Base-by-base conservation (phyloP, 1,284 basidiomycete species). In the Cryptococcus wingfieldii region DNA sequence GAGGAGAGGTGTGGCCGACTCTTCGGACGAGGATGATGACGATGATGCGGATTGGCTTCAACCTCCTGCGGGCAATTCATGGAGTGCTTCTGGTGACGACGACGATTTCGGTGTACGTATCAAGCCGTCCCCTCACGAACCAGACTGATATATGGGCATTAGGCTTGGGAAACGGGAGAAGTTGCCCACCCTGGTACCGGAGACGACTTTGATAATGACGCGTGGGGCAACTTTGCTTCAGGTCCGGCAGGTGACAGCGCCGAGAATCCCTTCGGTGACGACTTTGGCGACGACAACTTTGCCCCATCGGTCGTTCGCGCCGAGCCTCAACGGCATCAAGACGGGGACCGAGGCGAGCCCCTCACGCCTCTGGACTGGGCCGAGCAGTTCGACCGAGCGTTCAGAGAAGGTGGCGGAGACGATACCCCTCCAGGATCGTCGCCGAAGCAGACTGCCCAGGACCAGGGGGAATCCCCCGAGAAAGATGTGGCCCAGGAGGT, bases 281-380 rank as follows among this genome's bases (percentile, higher is more conserved):
- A 75, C 1, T 77, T 77, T 53, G 72, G 49, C 14, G 71, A 73
- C 56, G 70, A 72, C 54, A 66, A 67, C 12, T 72, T 71, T 51
- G 61, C 52, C 4, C 55, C 51, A 12, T 60, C 58, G 10, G 55
- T 55, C 12, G 50, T 56, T 5, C 51, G 56, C 34, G 27, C 55
- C 19, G 47, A 51, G 39, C 53, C 53, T 9, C 58, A 38, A 49
- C 51, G 14, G 7, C 31, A 34, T 34, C 53, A 48, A n/a, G 43
- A 31, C 13, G 50, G 50, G 18, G 52, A 38, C 19, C 2, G 31
- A 34, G 31, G 31, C 31, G 54, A 53, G 42, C 71, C 60, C 19
- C 56, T 76, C 13, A 73, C 72, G 1, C 72, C 74, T 9, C 64
- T 64, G 41, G 72, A 74, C 55, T 76, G 74, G 74, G 71, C 72